A percentile compares a stretch with the other conserved stretches of the same genome.
Evolutionary conservation across 345 rosid species (phyloP).

Genomic region (Cardamine chenopodiifolia): DNA sequence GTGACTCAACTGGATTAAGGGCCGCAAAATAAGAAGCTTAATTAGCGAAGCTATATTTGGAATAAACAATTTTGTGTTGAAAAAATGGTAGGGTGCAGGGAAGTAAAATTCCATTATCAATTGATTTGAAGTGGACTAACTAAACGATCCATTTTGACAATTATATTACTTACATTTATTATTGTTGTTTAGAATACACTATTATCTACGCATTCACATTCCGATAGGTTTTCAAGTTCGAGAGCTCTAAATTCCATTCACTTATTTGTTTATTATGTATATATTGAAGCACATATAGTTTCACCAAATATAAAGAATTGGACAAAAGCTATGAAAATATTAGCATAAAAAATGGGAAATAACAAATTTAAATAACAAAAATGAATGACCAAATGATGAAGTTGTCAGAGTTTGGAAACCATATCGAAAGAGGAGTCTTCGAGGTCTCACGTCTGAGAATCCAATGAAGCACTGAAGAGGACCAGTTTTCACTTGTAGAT

Average conservation of each 20-base stretch:
- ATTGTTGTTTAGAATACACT: background rate
- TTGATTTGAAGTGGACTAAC: constrained; percentile 42
- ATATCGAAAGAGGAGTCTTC: background rate
- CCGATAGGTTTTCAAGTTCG: constrained; percentile 2
- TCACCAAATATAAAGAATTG: background rate
- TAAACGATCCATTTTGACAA: constrained; percentile 41
- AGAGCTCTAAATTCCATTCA: constrained; percentile 3
- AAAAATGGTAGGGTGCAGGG: constrained; percentile 25
- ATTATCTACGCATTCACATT: constrained; percentile 39
- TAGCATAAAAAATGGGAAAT: background rate
- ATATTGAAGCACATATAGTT: background rate
- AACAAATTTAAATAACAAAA: background rate
- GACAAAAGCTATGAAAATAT: background rate
- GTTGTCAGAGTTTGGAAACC: background rate
- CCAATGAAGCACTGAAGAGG: background rate
- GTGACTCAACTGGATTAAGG: constrained; percentile 23
- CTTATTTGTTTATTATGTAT: background rate
- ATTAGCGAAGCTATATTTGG: background rate
- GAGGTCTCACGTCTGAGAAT: background rate
- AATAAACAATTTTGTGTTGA: constrained; percentile 26
- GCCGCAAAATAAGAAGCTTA: constrained; percentile 42
- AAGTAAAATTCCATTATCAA: constrained; percentile 50
- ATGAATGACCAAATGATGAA: background rate
- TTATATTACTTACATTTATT: constrained; percentile 23
- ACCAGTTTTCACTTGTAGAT: background rate